Evolutionary conservation across 768 basidiomycete genomes (phyloP).

Genomic region (Trametes sanguinea): DNA sequence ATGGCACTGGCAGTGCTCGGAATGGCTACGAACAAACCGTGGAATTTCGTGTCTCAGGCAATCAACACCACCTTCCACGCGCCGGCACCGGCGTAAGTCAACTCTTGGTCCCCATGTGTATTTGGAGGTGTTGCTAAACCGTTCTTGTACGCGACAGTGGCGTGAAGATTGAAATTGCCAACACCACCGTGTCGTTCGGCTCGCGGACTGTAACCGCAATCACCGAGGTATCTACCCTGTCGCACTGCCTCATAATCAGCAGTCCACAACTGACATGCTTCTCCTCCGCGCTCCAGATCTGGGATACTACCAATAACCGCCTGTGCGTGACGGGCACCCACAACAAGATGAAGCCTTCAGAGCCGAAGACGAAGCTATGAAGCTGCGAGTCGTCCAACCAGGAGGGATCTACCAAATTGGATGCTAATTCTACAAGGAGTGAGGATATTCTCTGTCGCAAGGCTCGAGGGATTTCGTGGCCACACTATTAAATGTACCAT

Average conservation of each 20-base stretch:
- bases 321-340: slow-evolving; percentile 22
- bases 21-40: slow-evolving; percentile 8
- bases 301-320: slow-evolving; percentile 23
- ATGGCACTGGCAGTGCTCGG: slow-evolving; percentile 18
- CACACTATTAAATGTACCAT: slow-evolving; percentile 2
- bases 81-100: slow-evolving; percentile 15
- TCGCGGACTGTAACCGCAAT: slow-evolving; percentile 18
- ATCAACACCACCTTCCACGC: slow-evolving; percentile 25
- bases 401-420: too few species aligned
- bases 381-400: too few species aligned
- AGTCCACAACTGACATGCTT: background rate
- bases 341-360: slow-evolving; percentile 25
- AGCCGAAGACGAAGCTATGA: slow-evolving; percentile 6
- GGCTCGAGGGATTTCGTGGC: too few species aligned
- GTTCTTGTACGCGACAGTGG: slow-evolving; percentile 8
- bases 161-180: slow-evolving; percentile 21
- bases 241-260: background rate
- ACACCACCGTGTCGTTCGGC: slow-evolving; percentile 19
- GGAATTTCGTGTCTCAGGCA: slow-evolving; percentile 22
- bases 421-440: too few species aligned
- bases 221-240: slow-evolving; percentile 17
- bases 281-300: slow-evolving; percentile 12
- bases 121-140: background rate
- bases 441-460: too few species aligned
- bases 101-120: background rate